Conservation (phyloP, 257 asterid species). For the Ligustrum vulgare region DNA sequence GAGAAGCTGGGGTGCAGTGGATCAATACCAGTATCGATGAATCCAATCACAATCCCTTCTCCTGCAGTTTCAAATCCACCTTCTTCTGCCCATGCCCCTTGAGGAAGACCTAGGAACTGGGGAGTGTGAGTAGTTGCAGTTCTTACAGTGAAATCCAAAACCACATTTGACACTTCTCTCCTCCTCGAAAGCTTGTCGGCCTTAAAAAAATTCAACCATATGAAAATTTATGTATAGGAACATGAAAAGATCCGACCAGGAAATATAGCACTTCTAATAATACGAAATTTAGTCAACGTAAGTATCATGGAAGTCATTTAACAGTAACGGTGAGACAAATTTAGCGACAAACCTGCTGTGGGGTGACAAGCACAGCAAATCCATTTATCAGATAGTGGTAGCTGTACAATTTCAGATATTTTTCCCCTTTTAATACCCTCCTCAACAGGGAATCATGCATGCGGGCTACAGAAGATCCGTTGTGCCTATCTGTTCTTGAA, state of each 20-base stretch:
- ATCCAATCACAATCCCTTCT: conserved; percentile 91
- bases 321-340: not conserved
- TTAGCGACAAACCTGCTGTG: conserved; percentile 60
- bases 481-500: conserved; percentile 38
- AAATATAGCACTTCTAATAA: not conserved
- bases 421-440: conserved; percentile 63
- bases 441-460: conserved; percentile 71
- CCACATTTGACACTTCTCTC: conserved; percentile 76
- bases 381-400: conserved; percentile 92
- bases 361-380: conserved; percentile 85
- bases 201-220: conserved; percentile 40
- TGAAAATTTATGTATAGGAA: not conserved
- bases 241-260: not conserved
- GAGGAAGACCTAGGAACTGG: conserved; percentile 89
- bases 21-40: conserved; percentile 93
- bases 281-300: not conserved
- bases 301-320: too few relatives aligned
- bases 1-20: conserved; percentile 93
- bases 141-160: conserved; percentile 79
- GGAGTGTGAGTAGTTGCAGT: conserved; percentile 97
- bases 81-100: conserved; percentile 94
- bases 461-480: conserved; percentile 53
- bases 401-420: conserved; percentile 86
- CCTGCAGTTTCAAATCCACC: conserved; percentile 95
- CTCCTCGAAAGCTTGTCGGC: conserved; percentile 76